Percentiles rank a stretch among this genome's conserved stretches.
These are phyloP conservation scores for Incumbomyces delicatus DNA, from an alignment of 2,329 filamentous ascomycete genomes.

Conservation along the genomic window DNA sequence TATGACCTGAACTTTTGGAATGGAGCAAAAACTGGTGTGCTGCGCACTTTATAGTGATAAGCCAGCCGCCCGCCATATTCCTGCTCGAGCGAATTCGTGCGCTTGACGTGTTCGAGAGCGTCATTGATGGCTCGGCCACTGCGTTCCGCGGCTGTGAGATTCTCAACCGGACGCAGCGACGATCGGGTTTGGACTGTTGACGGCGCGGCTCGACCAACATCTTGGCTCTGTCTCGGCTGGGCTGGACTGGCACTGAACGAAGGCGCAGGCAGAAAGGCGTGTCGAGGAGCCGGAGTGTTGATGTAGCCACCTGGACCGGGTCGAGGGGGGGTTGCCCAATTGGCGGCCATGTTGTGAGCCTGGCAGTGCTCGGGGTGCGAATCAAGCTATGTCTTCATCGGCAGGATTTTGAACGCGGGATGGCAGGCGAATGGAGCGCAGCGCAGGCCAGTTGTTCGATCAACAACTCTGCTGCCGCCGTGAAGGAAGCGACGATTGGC, in stretches of 20 bases:
- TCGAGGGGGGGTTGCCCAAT: slow-evolving; percentile 31
- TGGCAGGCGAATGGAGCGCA: not conserved
- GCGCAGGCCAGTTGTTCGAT: no score
- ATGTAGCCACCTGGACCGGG: slow-evolving; percentile 34
- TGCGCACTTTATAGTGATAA: slow-evolving; percentile 77
- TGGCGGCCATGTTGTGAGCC: slow-evolving; percentile 30
- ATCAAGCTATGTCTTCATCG: slow-evolving; percentile 4
- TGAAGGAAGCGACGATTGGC: no score
- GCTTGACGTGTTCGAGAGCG: slow-evolving; percentile 59
- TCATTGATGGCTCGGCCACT: slow-evolving; percentile 77
- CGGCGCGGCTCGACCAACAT: not conserved
- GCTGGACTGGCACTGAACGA: slow-evolving; percentile 23
- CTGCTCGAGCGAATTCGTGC: slow-evolving; percentile 82
- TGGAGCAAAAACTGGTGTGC: slow-evolving; percentile 63
- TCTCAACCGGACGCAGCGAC: slow-evolving; percentile 26
- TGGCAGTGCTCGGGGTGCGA: slow-evolving; percentile 6
- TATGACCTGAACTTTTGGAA: slow-evolving; percentile 83
- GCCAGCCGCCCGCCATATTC: slow-evolving; percentile 64
- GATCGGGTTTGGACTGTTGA: slow-evolving; percentile 6
- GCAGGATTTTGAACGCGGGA: slow-evolving; percentile 3
- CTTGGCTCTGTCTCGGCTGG: not conserved
- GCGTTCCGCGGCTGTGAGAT: slow-evolving; percentile 61
- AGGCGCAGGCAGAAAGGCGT: slow-evolving; percentile 26
- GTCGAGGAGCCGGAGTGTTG: slow-evolving; percentile 30
- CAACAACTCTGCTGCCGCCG: no score